Base-by-base conservation (phyloP, 257 asterid species). In the Fraxinus anomala region DNA sequence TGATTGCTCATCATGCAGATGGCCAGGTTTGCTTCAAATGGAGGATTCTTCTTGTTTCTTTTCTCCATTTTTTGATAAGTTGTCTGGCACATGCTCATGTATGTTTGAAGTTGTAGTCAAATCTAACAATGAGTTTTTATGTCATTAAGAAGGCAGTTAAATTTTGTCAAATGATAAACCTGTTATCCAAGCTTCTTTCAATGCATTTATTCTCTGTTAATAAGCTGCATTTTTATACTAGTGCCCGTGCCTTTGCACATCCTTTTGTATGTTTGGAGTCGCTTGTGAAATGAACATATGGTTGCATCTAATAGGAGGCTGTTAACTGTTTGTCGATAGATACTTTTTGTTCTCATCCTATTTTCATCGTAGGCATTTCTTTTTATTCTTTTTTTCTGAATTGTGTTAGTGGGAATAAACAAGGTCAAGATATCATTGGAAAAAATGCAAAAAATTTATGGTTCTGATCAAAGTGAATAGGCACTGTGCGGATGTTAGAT, bases 1-100 rank as follows among this genome's bases (percentile, higher is more conserved):
- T 95, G 89, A 77, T 89, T 68, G 99, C 98, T n/a, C 98, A 93
- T 82, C 99, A 95, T 82, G 95, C 94, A 37, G 99, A 95, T 85
- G 99, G 93, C 86, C 99, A 95, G 97, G 98, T 94, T 79, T 54
- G 65, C 59, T 21, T 26, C 81, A 79, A 73, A 42, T 61, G 0
- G 61, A 56, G 11, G 33, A 24, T 71, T 31, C 67, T 9, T 40
- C 12, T 37, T 1, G 42, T 37, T 37, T 28, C 16, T 68, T 77
- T 36, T 74, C 61, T 77, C 49, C 54, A 24, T 80, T 69, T 37
- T 3, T 70, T 19, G 65, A 61, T 61, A 61, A n/a, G 68, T 23
- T 54, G 13, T 24, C 30, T 61, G 68, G 68, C 33, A 23, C 68
- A 23, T 8, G 33, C 4, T 61, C 68, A 10, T 24, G 2, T 26